Conservation (phyloP, 2,329 filamentous ascomycete species). For the Fusarium luffae region DNA sequence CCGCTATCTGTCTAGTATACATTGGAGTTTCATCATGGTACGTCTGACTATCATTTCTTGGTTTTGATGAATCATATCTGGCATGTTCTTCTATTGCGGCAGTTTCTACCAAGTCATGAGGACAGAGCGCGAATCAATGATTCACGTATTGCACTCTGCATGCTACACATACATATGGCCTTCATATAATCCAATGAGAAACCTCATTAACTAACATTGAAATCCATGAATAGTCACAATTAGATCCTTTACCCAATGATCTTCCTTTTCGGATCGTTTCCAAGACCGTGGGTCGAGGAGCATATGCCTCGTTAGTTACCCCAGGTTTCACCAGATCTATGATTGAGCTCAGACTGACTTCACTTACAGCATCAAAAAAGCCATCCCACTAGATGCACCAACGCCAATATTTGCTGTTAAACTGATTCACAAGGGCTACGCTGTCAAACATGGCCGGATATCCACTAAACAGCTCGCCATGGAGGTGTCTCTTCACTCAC, state of each 20-base stretch:
- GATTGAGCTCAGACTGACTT: constrained; percentile 17
- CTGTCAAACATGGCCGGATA: constrained; percentile 87
- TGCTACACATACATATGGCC: background rate
- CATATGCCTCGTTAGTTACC: constrained; percentile 87
- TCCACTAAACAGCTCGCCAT: constrained; percentile 89
- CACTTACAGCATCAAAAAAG: constrained; percentile 84
- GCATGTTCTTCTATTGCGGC: constrained; percentile 3
- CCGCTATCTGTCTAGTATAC: constrained; percentile 4
- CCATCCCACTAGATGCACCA: constrained; percentile 75
- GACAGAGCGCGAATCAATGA: constrained; percentile 12
- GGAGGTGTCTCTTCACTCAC: constrained; percentile 90
- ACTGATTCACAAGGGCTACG: constrained; percentile 98
- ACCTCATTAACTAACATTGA: background rate
- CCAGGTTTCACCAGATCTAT: constrained; percentile 10
- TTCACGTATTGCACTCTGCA: background rate
- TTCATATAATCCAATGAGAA: background rate
- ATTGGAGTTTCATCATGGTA: constrained; percentile 34
- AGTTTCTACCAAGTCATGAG: constrained; percentile 5
- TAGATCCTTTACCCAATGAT: constrained; percentile 84
- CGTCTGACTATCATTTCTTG: constrained; percentile 9
- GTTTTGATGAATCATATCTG: background rate
- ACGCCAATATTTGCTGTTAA: constrained; percentile 94
- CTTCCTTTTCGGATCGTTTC: constrained; percentile 95
- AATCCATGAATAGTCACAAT: constrained; percentile 77
- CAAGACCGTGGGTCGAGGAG: constrained; percentile 94